These are phyloP conservation scores for Coemansia sp. DNA, from an alignment of 192 early-diverging fungal genomes.

Conservation along the genomic window DNA sequence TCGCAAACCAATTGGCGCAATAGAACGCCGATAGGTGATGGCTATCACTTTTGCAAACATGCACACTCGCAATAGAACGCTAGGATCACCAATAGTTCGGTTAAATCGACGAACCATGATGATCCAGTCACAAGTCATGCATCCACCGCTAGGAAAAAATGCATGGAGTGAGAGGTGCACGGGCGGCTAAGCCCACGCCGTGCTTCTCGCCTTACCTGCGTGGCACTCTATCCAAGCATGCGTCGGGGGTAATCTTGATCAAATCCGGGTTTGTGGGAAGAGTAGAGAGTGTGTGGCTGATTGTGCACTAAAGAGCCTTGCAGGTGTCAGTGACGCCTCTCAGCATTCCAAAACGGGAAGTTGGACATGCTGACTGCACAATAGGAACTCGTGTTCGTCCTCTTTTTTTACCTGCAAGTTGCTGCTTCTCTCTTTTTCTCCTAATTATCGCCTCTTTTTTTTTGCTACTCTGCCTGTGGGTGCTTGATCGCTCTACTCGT, in stretches of 20 bases:
- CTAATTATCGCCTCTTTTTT: background rate
- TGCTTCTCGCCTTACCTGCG: background rate
- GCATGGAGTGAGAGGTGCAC: background rate
- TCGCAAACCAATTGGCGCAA: constrained; percentile 1
- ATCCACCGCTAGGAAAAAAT: background rate
- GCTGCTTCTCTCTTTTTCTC: background rate
- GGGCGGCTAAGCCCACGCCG: no score
- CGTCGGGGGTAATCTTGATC: background rate
- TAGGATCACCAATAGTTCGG: background rate
- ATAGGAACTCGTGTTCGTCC: background rate
- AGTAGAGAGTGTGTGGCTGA: background rate
- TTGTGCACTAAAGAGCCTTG: background rate
- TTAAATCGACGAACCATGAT: background rate
- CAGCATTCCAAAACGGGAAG: background rate
- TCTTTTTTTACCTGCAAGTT: background rate
- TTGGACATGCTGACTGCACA: background rate
- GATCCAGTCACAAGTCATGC: background rate
- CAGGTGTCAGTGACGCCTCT: background rate
- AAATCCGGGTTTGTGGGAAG: background rate
- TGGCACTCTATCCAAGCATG: background rate
- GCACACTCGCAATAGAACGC: background rate
- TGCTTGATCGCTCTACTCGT: background rate
- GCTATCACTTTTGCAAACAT: background rate
- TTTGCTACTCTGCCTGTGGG: background rate
- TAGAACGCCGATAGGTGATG: background rate